A percentile compares a stretch with the other conserved stretches of the same genome.
Evolutionary conservation across 441 rosid species (phyloP).

Genomic region (Corymbia calophylla): DNA sequence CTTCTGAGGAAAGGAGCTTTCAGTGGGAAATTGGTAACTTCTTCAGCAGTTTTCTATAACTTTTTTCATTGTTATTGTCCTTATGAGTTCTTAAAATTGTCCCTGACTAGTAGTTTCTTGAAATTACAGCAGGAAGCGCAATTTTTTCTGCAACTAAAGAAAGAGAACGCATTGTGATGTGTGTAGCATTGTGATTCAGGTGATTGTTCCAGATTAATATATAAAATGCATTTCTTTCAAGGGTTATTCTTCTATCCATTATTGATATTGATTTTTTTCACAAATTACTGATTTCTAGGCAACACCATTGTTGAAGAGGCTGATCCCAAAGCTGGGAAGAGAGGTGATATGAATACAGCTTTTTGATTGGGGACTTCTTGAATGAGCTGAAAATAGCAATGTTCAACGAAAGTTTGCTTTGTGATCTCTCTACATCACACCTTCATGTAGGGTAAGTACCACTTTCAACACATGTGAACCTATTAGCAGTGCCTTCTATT

Average conservation of each 20-base stretch:
- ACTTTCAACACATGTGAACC: not conserved
- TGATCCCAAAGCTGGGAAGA: not conserved
- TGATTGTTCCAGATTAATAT: not conserved
- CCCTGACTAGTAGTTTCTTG: not conserved
- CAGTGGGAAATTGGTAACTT: not conserved
- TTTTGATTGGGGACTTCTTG: not conserved
- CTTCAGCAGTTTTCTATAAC: not conserved
- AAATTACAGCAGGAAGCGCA: not conserved
- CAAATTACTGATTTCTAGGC: not conserved
- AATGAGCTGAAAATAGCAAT: not conserved
- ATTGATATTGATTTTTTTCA: not conserved
- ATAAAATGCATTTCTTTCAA: not conserved
- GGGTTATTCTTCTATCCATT: not conserved
- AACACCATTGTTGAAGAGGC: not conserved
- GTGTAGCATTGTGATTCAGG: not conserved
- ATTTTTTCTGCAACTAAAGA: not conserved
- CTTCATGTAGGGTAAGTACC: not conserved
- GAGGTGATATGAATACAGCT: not conserved
- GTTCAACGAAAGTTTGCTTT: not conserved
- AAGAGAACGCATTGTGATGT: not conserved
- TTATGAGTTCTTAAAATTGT: not conserved
- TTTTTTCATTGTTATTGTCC: not conserved
- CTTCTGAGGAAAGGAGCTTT: not conserved
- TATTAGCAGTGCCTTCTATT: not conserved
- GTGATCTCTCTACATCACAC: not conserved